Base-by-base conservation (phyloP, 805 yeast species). In the Metschnikowia rubicola region DNA sequence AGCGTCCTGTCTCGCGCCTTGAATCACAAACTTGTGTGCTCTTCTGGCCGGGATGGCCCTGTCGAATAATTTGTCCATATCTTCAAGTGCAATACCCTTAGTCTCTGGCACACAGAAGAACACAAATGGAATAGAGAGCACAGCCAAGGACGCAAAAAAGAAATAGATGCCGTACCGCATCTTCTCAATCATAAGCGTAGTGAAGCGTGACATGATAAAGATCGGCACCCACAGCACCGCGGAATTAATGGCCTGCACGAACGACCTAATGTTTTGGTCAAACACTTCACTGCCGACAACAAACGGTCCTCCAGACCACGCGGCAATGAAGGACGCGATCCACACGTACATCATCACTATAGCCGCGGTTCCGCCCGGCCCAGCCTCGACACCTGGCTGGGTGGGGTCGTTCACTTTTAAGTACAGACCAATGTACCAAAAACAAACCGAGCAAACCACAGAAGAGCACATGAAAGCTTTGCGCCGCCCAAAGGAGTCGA, bases 221-320 rank as follows among this genome's bases (percentile, higher is more conserved):
- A 68, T 66, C 9, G 72, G 71, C 26, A 67, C 63, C 74, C 73
- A 68, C 33, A 68, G 64, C 26, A 66, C 67, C 10, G 73, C 72
- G 2, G 73, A 71, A 52, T 67, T 67, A 46, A 68, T 66, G 46
- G 71, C 71, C 55, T 67, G 72, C 32, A 65, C 70, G 43, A 70
- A 68, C 15, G 71, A 63, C 42, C 74, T 56, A 51, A 70, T 66
- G 45, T 69, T 68, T 52, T 67, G 72, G 56, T 68, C 73, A 50
- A 67, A 70, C 4, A 69, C 64, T 49, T 70, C 74, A 37, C 66
- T 50, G 3, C 74, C 73, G 34, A 68, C 66, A 19, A 70, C 72
- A 53, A 65, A 70, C 7, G 73, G 74, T 17, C 72, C 72, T 1
- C 70, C 72, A 7, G 70, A 64, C 74, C 73, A 69, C 6, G 71